These are phyloP conservation scores for Santalum album DNA, from an alignment of 164 flowering plant genomes.

Conservation along the genomic window DNA sequence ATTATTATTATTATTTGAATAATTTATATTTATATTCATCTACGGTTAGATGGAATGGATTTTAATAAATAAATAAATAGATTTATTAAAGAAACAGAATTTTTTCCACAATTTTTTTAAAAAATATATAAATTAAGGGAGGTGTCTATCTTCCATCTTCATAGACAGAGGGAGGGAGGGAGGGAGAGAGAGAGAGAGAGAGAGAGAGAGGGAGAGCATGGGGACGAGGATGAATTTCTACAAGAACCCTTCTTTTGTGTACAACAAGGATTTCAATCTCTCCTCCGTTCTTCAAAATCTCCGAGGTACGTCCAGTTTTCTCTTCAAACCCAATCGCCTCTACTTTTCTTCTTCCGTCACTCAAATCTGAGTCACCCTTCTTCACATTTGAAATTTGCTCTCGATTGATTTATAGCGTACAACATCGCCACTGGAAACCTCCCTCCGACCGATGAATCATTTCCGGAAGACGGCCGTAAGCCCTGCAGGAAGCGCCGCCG, in stretches of 20 bases:
- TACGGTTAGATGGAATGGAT: too few relatives aligned
- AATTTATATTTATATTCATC: too few relatives aligned
- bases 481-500: slow-evolving; percentile 33
- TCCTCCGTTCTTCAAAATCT: slow-evolving; percentile 70
- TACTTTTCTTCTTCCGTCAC: background rate
- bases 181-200: too few relatives aligned
- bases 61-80: too few relatives aligned
- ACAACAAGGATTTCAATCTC: slow-evolving; percentile 56
- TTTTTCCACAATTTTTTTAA: too few relatives aligned
- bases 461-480: slow-evolving; percentile 5
- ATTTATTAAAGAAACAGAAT: too few relatives aligned
- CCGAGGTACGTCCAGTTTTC: slow-evolving; percentile 20
- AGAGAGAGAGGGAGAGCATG: slow-evolving; percentile 14
- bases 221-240: slow-evolving; percentile 57
- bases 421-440: slow-evolving; percentile 51
- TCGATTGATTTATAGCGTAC: slow-evolving; percentile 35
- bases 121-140: too few relatives aligned
- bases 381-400: background rate
- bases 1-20: too few relatives aligned
- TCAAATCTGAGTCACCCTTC: background rate
- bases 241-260: slow-evolving; percentile 62
- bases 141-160: too few relatives aligned
- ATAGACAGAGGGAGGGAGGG: too few relatives aligned
- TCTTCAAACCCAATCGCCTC: background rate
- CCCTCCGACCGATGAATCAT: slow-evolving; percentile 26